phyloP scores from a whole-genome alignment of 192 early-diverging fungal genomes.

The Lunasporangiospora selenospora region DNA sequence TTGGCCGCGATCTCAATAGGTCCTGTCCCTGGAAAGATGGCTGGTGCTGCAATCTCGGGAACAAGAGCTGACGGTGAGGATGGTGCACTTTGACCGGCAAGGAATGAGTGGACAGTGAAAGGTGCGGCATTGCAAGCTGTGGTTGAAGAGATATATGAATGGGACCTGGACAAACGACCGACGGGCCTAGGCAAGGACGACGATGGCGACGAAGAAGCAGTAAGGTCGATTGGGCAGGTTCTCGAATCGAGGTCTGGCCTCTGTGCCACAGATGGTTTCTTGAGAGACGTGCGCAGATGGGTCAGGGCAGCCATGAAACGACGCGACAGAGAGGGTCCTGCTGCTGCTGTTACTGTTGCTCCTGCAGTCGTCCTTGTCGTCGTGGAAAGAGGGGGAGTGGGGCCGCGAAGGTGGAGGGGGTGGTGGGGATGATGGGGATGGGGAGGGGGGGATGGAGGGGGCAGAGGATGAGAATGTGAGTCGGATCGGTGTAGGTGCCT shows the following conservation, averaged over 20 bases:
- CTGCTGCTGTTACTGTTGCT: too few species aligned
- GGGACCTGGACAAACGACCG: background rate
- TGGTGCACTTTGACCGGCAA: background rate
- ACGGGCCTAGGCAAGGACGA: background rate
- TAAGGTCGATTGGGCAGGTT: background rate
- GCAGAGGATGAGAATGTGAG: background rate
- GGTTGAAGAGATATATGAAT: background rate
- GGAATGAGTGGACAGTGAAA: background rate
- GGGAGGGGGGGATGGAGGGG: background rate
- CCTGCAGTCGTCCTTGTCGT: background rate
- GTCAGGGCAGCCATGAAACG: too few species aligned
- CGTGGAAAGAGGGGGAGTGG: background rate
- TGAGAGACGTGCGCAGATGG: too few species aligned
- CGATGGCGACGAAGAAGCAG: background rate
- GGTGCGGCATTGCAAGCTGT: too few species aligned
- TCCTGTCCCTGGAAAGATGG: constrained; percentile 28
- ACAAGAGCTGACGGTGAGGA: too few species aligned
- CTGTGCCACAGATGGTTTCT: too few species aligned
- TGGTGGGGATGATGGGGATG: background rate
- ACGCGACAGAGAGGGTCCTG: too few species aligned
- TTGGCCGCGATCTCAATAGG: constrained; percentile 19
- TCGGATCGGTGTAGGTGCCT: too few species aligned
- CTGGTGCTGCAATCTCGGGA: constrained; percentile 17
- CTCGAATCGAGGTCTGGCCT: background rate
- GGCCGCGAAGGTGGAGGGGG: background rate